Percentiles rank a stretch among this genome's conserved stretches.
Evolutionary conservation across 2,329 filamentous ascomycete genomes (phyloP).

Genomic region (Cordyceps farinosa): DNA sequence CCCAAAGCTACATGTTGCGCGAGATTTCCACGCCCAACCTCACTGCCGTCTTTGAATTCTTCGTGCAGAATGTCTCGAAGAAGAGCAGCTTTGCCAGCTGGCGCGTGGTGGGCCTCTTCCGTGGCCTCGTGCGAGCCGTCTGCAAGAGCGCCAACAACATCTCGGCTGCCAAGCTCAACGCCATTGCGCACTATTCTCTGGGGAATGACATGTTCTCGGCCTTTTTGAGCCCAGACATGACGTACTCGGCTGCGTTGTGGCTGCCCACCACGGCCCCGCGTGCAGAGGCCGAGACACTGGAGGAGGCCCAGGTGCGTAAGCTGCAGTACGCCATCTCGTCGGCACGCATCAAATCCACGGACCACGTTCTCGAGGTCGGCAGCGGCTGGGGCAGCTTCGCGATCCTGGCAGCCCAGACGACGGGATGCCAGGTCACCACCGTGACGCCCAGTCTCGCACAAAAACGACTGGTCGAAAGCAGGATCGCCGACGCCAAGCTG

Average conservation of each 20-base stretch:
- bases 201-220: slow-evolving; percentile 73
- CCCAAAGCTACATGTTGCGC: slow-evolving; percentile 69
- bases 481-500: slow-evolving; percentile 60
- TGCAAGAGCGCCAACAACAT: slow-evolving; percentile 56
- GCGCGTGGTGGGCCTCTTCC: slow-evolving; percentile 52
- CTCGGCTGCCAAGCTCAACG: slow-evolving; percentile 59
- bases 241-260: slow-evolving; percentile 71
- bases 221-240: slow-evolving; percentile 71
- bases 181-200: slow-evolving; percentile 71
- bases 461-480: slow-evolving; percentile 62
- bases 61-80: slow-evolving; percentile 62
- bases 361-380: slow-evolving; percentile 72
- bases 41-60: slow-evolving; percentile 67
- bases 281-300: slow-evolving; percentile 52
- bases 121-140: slow-evolving; percentile 53
- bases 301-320: slow-evolving; percentile 66
- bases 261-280: slow-evolving; percentile 27
- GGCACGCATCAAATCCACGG: slow-evolving; percentile 57
- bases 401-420: slow-evolving; percentile 62
- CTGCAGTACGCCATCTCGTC: slow-evolving; percentile 62
- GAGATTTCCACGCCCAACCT: slow-evolving; percentile 65
- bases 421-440: slow-evolving; percentile 67
- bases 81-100: slow-evolving; percentile 60
- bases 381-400: slow-evolving; percentile 74
- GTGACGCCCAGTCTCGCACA: slow-evolving; percentile 67